Percentiles rank a stretch among this genome's conserved stretches.
phyloP scores from a whole-genome alignment of 352 stramenopile species.

The Pythium graminicola region DNA sequence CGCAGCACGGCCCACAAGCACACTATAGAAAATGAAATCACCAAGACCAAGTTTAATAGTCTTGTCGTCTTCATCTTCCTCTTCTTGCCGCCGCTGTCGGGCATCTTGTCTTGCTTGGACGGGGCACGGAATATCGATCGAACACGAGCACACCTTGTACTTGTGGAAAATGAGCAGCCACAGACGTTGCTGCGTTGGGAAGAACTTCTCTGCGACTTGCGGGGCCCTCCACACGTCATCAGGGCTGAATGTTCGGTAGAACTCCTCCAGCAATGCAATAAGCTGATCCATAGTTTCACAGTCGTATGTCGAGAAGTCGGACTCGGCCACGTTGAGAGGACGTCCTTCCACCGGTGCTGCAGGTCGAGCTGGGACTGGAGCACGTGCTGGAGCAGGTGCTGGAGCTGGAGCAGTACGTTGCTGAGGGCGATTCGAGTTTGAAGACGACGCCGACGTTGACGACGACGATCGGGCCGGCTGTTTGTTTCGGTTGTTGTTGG shows the following conservation, averaged over 20 bases:
- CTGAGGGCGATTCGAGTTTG: background rate
- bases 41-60: slow-evolving; percentile 95
- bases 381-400: slow-evolving; percentile 25
- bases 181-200: slow-evolving; percentile 66
- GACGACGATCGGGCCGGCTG: slow-evolving; percentile 2
- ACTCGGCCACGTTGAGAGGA: slow-evolving; percentile 65
- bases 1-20: slow-evolving; percentile 95
- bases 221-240: slow-evolving; percentile 75
- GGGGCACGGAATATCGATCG: slow-evolving; percentile 66
- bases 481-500: background rate
- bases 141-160: slow-evolving; percentile 77
- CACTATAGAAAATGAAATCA: slow-evolving; percentile 99
- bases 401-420: slow-evolving; percentile 4
- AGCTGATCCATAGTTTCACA: slow-evolving; percentile 77
- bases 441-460: slow-evolving; percentile 12
- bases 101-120: slow-evolving; percentile 36
- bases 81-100: slow-evolving; percentile 57
- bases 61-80: too few species aligned
- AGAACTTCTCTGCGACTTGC: slow-evolving; percentile 80
- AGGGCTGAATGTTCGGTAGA: slow-evolving; percentile 75
- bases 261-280: slow-evolving; percentile 45
- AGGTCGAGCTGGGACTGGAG: background rate
- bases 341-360: slow-evolving; percentile 25
- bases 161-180: slow-evolving; percentile 76
- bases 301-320: slow-evolving; percentile 66